Conservation (phyloP, 805 yeast genomes). For the Suhomyces xylopsoci region DNA sequence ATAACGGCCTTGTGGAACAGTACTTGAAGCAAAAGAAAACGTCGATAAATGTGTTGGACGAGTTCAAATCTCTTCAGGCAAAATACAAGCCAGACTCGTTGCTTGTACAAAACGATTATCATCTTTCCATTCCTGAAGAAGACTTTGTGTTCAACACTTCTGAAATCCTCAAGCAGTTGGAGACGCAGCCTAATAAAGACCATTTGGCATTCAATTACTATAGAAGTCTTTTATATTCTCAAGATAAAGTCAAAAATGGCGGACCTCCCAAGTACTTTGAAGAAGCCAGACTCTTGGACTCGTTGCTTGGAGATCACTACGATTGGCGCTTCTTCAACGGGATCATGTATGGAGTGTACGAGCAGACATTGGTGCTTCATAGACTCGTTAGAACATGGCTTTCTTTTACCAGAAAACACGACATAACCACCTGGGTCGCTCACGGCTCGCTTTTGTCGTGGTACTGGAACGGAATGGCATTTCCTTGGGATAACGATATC, state of each 20-base stretch:
- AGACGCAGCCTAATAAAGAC: constrained; percentile 13
- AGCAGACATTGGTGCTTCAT: constrained; percentile 19
- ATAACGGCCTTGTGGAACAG: constrained; percentile 22
- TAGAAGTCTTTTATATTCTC: constrained; percentile 32
- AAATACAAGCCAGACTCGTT: constrained; percentile 16
- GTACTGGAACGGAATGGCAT: constrained; percentile 30
- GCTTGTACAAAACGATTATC: constrained; percentile 24
- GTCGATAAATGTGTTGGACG: constrained; percentile 17
- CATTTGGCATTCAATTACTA: constrained; percentile 26
- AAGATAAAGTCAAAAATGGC: constrained; percentile 22
- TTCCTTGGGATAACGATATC: constrained; percentile 30
- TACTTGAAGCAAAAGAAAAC: constrained; percentile 11
- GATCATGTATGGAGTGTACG: constrained; percentile 14
- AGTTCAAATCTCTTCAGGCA: constrained; percentile 20
- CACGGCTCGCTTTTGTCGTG: constrained; percentile 28
- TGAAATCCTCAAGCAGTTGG: constrained; percentile 15
- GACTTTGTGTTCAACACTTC: constrained; percentile 24
- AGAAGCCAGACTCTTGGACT: constrained; percentile 29
- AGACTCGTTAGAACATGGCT: constrained; percentile 23
- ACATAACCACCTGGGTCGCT: constrained; percentile 27
- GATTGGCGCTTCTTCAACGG: constrained; percentile 28
- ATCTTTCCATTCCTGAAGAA: constrained; percentile 23
- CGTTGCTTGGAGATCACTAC: constrained; percentile 24
- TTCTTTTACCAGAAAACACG: constrained; percentile 24
- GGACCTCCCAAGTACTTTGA: constrained; percentile 40